A percentile compares a stretch with the other conserved stretches of the same genome.
These are phyloP conservation scores for Coffea canephora DNA, from an alignment of 257 asterid species.

Conservation along the genomic window DNA sequence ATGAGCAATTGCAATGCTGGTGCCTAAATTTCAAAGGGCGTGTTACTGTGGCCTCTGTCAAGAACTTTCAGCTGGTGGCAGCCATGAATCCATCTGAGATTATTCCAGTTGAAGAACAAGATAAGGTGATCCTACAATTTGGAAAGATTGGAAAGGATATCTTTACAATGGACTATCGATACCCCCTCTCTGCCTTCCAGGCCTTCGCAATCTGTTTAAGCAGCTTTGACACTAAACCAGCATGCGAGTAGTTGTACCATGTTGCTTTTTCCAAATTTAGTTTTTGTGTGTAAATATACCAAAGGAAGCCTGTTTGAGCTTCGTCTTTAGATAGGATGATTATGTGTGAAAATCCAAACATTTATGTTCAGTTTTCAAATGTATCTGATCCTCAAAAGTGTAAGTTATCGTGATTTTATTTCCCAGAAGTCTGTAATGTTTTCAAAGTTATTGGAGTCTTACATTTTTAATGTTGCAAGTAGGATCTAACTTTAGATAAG, in stretches of 20 bases:
- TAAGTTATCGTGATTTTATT: neutral
- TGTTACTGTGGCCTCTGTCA: constrained; percentile 72
- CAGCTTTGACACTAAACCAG: constrained; percentile 70
- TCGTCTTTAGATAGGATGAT: neutral
- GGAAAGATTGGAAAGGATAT: constrained; percentile 71
- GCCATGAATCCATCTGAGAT: constrained; percentile 32
- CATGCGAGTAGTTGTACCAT: constrained; percentile 43
- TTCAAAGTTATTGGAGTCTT: neutral
- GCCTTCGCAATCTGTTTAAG: constrained; percentile 70
- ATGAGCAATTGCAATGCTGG: constrained; percentile 73
- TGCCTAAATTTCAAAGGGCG: constrained; percentile 70
- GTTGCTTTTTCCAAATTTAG: neutral
- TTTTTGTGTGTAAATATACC: constrained; percentile 6
- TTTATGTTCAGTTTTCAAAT: neutral
- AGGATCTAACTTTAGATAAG: neutral
- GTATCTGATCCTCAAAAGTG: neutral
- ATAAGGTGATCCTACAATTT: constrained; percentile 58
- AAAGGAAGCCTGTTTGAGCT: neutral
- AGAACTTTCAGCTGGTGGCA: constrained; percentile 73
- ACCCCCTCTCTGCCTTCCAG: constrained; percentile 71
- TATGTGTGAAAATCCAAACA: neutral
- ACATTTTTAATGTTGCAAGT: neutral
- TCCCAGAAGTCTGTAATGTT: neutral
- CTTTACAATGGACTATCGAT: constrained; percentile 69
- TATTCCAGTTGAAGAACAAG: constrained; percentile 44